Conservation (phyloP, 306 rosid species). For the Alnus rubra region DNA sequence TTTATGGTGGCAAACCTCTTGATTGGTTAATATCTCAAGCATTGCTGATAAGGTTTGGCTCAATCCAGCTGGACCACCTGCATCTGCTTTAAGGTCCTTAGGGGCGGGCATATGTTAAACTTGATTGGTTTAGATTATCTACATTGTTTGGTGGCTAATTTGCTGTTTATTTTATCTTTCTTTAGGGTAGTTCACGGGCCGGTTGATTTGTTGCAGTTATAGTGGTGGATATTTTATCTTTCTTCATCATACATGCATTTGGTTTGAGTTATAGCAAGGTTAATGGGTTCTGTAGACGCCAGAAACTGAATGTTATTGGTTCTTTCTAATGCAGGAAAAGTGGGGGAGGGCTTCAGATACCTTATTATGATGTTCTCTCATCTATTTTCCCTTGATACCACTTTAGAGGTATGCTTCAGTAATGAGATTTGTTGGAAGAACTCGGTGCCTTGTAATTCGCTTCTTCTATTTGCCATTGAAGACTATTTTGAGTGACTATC, state of each 20-base stretch:
- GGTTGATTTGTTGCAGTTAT: neutral
- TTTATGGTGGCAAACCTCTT: neutral
- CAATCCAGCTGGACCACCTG: conserved; percentile 1
- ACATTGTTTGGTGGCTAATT: neutral
- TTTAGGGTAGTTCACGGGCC: neutral
- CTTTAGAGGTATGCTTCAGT: neutral
- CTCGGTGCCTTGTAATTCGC: neutral
- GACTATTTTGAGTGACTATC: neutral
- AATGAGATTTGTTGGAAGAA: neutral
- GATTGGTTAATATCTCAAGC: neutral
- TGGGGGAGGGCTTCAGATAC: neutral
- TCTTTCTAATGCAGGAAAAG: conserved; percentile 12
- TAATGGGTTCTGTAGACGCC: neutral
- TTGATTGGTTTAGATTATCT: neutral
- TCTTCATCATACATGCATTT: neutral
- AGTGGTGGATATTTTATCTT: neutral
- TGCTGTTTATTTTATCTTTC: neutral
- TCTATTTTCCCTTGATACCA: neutral
- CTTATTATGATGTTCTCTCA: neutral
- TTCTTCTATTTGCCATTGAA: neutral
- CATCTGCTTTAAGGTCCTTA: neutral
- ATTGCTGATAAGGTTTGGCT: neutral
- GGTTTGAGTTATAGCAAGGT: neutral
- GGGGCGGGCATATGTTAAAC: neutral
- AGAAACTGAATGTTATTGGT: neutral